Evolutionary conservation across 179 eudicot genomes (phyloP).

Genomic region (Camellia oleifera): DNA sequence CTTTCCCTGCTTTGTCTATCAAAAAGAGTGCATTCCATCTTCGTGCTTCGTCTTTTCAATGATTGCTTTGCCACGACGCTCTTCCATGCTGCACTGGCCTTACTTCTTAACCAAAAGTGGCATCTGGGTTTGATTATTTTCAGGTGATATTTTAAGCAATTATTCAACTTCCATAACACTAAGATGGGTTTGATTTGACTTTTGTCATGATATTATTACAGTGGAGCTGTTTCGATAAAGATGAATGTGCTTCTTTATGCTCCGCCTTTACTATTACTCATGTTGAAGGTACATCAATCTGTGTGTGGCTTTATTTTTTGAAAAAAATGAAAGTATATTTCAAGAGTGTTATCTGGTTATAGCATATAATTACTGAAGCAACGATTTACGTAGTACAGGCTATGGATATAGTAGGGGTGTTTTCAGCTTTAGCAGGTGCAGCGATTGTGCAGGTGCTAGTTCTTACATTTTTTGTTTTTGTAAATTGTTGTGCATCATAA

Average conservation of each 20-base stretch:
- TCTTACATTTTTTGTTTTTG: constrained; percentile 11
- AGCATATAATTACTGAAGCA: constrained; percentile 10
- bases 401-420: constrained; percentile 73
- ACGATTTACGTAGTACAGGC: constrained; percentile 47
- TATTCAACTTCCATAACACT: not conserved
- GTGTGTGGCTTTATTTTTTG: not conserved
- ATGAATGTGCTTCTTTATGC: constrained; percentile 99
- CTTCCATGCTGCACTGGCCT: constrained; percentile 72
- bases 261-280: constrained; percentile 75
- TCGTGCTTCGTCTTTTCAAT: constrained; percentile 89
- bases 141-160: constrained; percentile 43
- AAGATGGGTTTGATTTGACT: constrained; percentile 16
- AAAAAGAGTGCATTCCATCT: constrained; percentile 90
- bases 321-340: not conserved
- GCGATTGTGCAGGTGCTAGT: constrained; percentile 82
- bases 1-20: constrained; percentile 83
- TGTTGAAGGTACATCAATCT: constrained; percentile 66
- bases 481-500: not conserved
- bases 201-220: constrained; percentile 29
- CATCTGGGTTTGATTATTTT: constrained; percentile 74
- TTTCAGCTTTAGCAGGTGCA: constrained; percentile 83
- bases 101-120: constrained; percentile 76
- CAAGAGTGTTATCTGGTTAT: not conserved
- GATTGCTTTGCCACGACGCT: constrained; percentile 92
- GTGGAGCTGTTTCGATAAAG: constrained; percentile 93